Percentiles rank a stretch among this genome's conserved stretches.
phyloP scores from a whole-genome alignment of 1,284 basidiomycete species.

The Amylostereum areolatum region DNA sequence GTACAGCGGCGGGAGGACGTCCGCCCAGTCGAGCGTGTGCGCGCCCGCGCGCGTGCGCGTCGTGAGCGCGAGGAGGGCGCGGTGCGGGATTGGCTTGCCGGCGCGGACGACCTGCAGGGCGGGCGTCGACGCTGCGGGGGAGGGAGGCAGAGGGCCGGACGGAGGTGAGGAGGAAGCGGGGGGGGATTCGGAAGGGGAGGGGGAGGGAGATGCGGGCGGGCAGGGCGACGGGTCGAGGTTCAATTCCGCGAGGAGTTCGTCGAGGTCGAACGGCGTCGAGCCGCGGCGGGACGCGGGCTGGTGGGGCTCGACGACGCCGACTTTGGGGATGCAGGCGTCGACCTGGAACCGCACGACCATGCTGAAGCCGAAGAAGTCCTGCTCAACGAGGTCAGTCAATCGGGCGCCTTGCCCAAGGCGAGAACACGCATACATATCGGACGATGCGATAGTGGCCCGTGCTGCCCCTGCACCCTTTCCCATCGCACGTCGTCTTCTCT shows the following conservation, averaged over 20 bases:
- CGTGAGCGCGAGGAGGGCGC: conserved; percentile 32
- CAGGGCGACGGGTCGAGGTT: background rate
- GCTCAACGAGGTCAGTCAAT: background rate
- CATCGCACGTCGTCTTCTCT: conserved; percentile 29
- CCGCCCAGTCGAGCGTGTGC: conserved; percentile 27
- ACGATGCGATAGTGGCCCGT: conserved; percentile 30
- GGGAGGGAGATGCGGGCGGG: conserved; percentile 6
- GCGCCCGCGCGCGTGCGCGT: conserved; percentile 24
- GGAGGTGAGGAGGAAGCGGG: background rate
- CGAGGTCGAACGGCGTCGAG: conserved; percentile 8
- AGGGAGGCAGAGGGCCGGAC: too few species aligned
- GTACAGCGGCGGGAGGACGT: conserved; percentile 33
- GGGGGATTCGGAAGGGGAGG: background rate
- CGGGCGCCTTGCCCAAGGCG: background rate
- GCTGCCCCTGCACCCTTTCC: conserved; percentile 24
- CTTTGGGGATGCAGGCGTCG: conserved; percentile 34
- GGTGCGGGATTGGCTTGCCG: conserved; percentile 26
- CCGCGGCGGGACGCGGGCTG: background rate
- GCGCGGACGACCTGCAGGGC: conserved; percentile 12
- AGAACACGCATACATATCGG: conserved; percentile 25
- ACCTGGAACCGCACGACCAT: conserved; percentile 48
- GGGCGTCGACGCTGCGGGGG: background rate
- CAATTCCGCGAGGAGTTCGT: background rate
- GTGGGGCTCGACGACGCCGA: background rate
- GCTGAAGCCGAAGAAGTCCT: conserved; percentile 42